Percentiles rank a stretch among this genome's conserved stretches.
Evolutionary conservation across 768 basidiomycete genomes (phyloP).

Genomic region (Mycena epipterygia): DNA sequence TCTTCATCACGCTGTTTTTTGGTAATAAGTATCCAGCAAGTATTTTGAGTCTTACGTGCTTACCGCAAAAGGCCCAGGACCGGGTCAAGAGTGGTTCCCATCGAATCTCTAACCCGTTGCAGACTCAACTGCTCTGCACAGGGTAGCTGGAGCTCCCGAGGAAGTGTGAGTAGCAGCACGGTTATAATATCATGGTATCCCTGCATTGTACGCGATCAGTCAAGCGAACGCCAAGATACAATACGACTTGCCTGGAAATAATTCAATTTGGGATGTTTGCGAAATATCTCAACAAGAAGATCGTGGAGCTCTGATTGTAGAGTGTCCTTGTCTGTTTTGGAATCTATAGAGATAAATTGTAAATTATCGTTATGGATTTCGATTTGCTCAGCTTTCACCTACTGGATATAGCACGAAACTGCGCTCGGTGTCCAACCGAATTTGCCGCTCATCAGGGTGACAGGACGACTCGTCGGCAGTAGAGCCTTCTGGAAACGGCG

Average conservation of each 20-base stretch:
- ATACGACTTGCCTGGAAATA: conserved; percentile 81
- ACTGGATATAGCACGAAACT: conserved; percentile 95
- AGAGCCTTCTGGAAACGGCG: conserved; percentile 28
- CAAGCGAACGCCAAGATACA: neutral
- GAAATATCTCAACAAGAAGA: conserved; percentile 82
- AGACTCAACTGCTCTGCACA: conserved; percentile 83
- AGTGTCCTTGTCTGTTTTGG: conserved; percentile 58
- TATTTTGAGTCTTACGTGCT: conserved; percentile 17
- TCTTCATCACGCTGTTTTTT: conserved; percentile 74
- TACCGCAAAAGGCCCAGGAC: conserved; percentile 85
- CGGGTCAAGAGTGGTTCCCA: conserved; percentile 88
- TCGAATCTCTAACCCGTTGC: conserved; percentile 87
- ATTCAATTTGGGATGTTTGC: conserved; percentile 76
- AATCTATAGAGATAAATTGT: conserved; percentile 27
- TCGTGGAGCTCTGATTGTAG: conserved; percentile 78
- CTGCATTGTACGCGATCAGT: conserved; percentile 54
- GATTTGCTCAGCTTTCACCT: conserved; percentile 63
- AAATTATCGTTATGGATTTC: conserved; percentile 4
- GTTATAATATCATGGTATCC: conserved; percentile 95
- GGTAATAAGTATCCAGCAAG: neutral
- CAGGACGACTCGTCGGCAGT: conserved; percentile 30
- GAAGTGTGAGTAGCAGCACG: conserved; percentile 83
- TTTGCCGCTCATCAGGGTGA: conserved; percentile 89
- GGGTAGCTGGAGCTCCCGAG: conserved; percentile 65
- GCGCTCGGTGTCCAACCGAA: conserved; percentile 89